Evolutionary conservation across 23 red algal genomes (phyloP), one percentile per base, ranked within the genome.

Genomic region (Agarophyton chilense): DNA sequence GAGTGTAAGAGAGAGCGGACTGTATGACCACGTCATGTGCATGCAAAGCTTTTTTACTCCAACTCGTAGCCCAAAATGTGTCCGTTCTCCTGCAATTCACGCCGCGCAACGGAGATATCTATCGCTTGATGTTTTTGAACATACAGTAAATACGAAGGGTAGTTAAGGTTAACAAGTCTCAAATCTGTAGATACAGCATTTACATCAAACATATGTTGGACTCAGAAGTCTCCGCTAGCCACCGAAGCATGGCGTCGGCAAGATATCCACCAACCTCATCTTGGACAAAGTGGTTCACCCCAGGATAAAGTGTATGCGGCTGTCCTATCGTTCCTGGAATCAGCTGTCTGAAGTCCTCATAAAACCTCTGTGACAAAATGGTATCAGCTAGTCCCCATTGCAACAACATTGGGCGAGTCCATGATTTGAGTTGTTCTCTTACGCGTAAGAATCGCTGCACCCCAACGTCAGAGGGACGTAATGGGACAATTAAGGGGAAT

Each of bases 311-410:
- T 4, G 68, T 25, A 25, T 74, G 68, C 21, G 68, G 68, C 41
- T 74, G 68, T 16, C 68, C 68, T 38, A 46, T n/a, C 5, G 68
- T 74, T 46, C 68, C 68, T 29, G 68, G 68, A 42, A 74, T 74
- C 68, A 74, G 18, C 41, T 74, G 38, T 24, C 68, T 74, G 41
- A 74, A 74, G 21, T 74, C 68, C n/a, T 49, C 25, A 35, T 28
- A 74, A 33, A 74, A 74, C 24, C 68, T 43, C 68, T 74, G 26
- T 1, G 40, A 46, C 33, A 74, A 39, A 74, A 74, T 49, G 22
- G 68, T 18, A 35, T 74, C 68, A 17, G 40, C 43, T 11, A 25
- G 24, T 46, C 68, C 68, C 68, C 68, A 74, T 29, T 46, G 38
- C 10, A 74, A 39, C 43, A 74, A 74, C 40, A 74, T 39, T 2